Evolutionary conservation across 2,329 filamentous ascomycete species (phyloP).

Genomic region (Lasiodiplodia theobromae): DNA sequence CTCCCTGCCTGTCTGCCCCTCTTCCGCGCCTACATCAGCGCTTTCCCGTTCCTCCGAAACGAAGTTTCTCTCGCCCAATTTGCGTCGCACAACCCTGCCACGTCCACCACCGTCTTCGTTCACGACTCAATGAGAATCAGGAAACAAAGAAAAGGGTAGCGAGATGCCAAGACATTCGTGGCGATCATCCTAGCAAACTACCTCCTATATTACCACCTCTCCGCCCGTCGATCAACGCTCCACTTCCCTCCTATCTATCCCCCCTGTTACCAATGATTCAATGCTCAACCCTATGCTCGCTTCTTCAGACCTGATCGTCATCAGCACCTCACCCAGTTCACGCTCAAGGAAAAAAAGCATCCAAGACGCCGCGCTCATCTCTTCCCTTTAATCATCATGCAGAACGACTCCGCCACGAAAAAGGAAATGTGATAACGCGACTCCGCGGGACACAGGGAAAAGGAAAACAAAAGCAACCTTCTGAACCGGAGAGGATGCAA

Average conservation of each 20-base stretch:
- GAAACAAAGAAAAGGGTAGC: neutral
- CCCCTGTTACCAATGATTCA: constrained; percentile 4
- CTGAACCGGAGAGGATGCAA: neutral
- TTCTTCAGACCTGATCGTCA: neutral
- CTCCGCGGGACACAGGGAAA: neutral
- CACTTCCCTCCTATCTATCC: neutral
- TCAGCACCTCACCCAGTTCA: neutral
- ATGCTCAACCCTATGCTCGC: neutral
- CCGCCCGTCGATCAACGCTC: constrained; percentile 9
- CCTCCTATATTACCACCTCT: constrained; percentile 20
- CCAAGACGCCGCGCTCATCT: constrained; percentile 16
- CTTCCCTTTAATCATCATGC: constrained; percentile 17
- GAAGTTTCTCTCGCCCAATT: too few relatives aligned
- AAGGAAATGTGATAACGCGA: constrained; percentile 1
- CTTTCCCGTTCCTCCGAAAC: too few relatives aligned
- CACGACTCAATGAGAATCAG: neutral
- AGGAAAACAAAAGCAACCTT: neutral
- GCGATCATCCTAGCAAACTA: constrained; percentile 19
- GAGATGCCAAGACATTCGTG: constrained; percentile 16
- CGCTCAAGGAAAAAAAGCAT: constrained; percentile 8
- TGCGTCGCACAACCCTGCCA: neutral
- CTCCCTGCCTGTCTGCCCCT: too few relatives aligned
- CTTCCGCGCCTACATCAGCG: too few relatives aligned
- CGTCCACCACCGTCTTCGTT: neutral
- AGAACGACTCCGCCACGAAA: constrained; percentile 1